Evolutionary conservation across 2,329 filamentous ascomycete species (phyloP).

Genomic region (Colletotrichum destructivum): DNA sequence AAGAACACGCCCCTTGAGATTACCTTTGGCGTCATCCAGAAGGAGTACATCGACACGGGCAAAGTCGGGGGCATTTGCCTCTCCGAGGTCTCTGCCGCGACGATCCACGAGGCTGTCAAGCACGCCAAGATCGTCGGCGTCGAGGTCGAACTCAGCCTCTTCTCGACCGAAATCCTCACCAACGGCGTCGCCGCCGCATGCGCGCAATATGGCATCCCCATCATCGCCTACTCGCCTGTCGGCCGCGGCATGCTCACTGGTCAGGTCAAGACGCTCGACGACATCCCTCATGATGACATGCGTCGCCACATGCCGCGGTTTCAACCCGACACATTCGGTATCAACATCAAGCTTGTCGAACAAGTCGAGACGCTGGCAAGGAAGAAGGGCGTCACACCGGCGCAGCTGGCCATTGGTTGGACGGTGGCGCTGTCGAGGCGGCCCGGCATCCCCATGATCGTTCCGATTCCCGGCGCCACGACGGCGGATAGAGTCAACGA

Average conservation of each 20-base stretch:
- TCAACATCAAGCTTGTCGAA: conserved; percentile 74
- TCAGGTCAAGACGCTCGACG: conserved; percentile 65
- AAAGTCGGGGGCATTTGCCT: conserved; percentile 66
- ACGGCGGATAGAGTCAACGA: conserved; percentile 70
- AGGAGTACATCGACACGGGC: conserved; percentile 66
- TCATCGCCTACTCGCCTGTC: conserved; percentile 82
- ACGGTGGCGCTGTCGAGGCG: conserved; percentile 63
- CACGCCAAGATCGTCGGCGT: conserved; percentile 62
- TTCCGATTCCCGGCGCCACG: conserved; percentile 78
- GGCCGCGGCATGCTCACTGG: conserved; percentile 72
- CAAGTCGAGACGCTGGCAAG: conserved; percentile 71
- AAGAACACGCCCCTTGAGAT: conserved; percentile 60
- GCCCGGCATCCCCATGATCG: conserved; percentile 69
- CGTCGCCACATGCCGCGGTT: conserved; percentile 70
- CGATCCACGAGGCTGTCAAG: conserved; percentile 64
- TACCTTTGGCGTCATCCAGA: conserved; percentile 60
- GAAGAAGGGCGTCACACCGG: conserved; percentile 72
- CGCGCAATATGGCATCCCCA: conserved; percentile 75
- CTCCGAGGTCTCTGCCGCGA: conserved; percentile 66
- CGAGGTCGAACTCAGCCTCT: conserved; percentile 70
- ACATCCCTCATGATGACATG: conserved; percentile 69
- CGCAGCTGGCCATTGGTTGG: conserved; percentile 79
- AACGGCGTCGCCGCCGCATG: conserved; percentile 70
- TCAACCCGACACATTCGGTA: conserved; percentile 72
- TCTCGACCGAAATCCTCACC: conserved; percentile 61